phyloP scores from a whole-genome alignment of 2,329 filamentous ascomycete species.

The Exophiala mesophila region DNA sequence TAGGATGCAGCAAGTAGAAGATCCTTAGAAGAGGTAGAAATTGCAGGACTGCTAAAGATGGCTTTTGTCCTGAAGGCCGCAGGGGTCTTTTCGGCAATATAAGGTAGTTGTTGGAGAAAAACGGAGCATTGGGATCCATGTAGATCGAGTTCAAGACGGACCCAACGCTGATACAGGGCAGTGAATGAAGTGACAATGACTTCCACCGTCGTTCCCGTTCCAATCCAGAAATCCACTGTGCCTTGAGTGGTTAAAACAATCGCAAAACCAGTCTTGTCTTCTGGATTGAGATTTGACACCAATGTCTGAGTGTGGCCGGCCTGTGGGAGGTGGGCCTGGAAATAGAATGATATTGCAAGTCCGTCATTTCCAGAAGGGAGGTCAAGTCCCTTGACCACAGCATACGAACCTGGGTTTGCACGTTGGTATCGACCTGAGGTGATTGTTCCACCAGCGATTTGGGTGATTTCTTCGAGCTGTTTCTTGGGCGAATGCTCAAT shows the following conservation, averaged over 20 bases:
- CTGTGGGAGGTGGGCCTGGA: conserved; percentile 4
- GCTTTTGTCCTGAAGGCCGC: neutral
- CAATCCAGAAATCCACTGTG: neutral
- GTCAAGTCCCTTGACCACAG: neutral
- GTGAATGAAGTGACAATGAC: neutral
- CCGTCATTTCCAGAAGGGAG: neutral
- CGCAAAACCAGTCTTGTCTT: conserved; percentile 1
- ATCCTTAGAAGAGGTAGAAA: neutral
- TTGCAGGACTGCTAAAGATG: neutral
- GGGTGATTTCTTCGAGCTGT: conserved; percentile 4
- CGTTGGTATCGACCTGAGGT: conserved; percentile 12
- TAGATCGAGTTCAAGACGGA: neutral
- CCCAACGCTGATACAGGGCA: conserved; percentile 5
- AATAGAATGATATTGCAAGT: too few species aligned
- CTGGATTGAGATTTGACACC: conserved; percentile 5
- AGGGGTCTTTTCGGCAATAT: conserved; percentile 5
- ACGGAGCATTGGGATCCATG: neutral
- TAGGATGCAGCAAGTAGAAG: conserved; percentile 1
- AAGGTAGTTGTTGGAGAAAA: conserved; percentile 2
- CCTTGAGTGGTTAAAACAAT: conserved; percentile 1
- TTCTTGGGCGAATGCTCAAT: conserved; percentile 12
- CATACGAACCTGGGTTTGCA: conserved; percentile 15
- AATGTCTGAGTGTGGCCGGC: conserved; percentile 5
- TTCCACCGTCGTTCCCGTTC: conserved; percentile 3
- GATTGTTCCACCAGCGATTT: conserved; percentile 4